Conservation (phyloP, 2,329 filamentous ascomycete genomes). For the Cladosporium oxysporum region DNA sequence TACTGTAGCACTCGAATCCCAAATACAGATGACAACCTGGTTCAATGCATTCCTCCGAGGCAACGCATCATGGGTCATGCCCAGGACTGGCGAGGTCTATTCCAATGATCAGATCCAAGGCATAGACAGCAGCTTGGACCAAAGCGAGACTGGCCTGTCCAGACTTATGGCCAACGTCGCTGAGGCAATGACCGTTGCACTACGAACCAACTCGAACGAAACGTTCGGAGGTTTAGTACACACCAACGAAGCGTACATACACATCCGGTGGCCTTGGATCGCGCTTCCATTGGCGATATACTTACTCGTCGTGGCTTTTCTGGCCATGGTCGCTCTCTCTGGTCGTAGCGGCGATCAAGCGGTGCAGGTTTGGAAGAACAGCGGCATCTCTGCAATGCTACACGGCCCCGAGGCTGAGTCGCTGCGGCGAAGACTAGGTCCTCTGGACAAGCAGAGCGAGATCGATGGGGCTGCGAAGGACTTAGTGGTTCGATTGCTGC, state of each 20-base stretch:
- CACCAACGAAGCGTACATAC: not conserved
- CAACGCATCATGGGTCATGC: not conserved
- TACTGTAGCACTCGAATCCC: not conserved
- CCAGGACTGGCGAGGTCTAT: not conserved
- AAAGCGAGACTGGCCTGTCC: not conserved
- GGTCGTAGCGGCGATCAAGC: not conserved
- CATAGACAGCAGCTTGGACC: not conserved
- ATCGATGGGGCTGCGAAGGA: not conserved
- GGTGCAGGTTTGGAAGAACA: not conserved
- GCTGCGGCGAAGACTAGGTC: not conserved
- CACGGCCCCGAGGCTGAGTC: not conserved
- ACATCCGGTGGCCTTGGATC: not conserved
- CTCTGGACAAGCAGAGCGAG: not conserved
- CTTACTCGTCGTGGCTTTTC: not conserved
- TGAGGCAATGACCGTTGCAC: not conserved
- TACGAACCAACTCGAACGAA: not conserved
- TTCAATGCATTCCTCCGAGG: not conserved
- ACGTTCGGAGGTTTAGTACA: not conserved
- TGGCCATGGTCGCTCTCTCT: not conserved
- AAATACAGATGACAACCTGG: not conserved
- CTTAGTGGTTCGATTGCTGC: not conserved
- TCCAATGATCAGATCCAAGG: conserved; percentile 1
- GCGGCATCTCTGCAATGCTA: not conserved
- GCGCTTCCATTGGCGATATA: not conserved
- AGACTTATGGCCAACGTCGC: not conserved